Conservation (phyloP, 306 rosid species). For the Vigna reflexopilosa region DNA sequence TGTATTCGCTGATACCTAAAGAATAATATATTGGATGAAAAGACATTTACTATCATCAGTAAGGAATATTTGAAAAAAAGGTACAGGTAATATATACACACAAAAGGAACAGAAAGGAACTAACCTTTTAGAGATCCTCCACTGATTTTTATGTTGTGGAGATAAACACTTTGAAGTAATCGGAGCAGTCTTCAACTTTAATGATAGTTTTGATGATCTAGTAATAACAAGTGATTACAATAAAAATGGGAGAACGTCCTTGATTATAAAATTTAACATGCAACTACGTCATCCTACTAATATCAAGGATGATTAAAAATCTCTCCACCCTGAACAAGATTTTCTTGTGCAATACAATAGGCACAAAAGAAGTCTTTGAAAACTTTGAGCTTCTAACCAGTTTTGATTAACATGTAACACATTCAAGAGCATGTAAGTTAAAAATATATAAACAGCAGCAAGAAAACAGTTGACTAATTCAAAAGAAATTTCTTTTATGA, state of each 20-base stretch:
- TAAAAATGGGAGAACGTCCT: conserved; percentile 13
- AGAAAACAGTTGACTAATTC: conserved; percentile 8
- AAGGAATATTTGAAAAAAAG: conserved; percentile 24
- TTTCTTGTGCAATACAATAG: conserved; percentile 50
- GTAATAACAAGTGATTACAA: conserved; percentile 42
- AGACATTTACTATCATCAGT: conserved; percentile 32
- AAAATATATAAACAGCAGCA: neutral
- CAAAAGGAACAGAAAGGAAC: conserved; percentile 35
- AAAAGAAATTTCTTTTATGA: neutral
- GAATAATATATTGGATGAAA: conserved; percentile 41
- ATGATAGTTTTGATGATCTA: conserved; percentile 69
- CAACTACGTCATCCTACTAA: conserved; percentile 41
- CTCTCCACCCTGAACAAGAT: conserved; percentile 62
- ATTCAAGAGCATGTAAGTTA: conserved; percentile 39
- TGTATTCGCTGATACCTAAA: conserved; percentile 83
- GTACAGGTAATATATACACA: conserved; percentile 25
- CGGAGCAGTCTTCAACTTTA: conserved; percentile 62
- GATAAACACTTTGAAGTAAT: conserved; percentile 55
- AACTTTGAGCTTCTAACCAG: conserved; percentile 54
- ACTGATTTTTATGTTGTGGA: conserved; percentile 67
- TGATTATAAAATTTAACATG: conserved; percentile 30
- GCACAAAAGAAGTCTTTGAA: conserved; percentile 58
- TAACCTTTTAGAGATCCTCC: conserved; percentile 86
- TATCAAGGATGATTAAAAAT: conserved; percentile 33
- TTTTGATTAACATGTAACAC: conserved; percentile 58